Evolutionary conservation across 164 flowering plant species (phyloP).

Genomic region (Echeveria elegans): DNA sequence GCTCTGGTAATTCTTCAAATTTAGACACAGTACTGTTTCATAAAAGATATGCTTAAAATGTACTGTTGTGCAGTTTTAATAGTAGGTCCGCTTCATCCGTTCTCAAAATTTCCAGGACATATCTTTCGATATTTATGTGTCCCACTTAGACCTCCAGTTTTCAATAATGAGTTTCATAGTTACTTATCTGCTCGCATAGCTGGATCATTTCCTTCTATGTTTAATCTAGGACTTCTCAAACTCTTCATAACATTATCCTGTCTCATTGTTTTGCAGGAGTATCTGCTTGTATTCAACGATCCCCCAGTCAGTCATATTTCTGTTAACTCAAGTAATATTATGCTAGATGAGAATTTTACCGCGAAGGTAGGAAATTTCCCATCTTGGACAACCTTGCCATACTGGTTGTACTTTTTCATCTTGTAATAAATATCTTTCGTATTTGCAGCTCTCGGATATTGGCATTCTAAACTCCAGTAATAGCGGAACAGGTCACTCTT

Average conservation of each 20-base stretch:
- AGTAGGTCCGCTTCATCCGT: background rate
- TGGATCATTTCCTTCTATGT: background rate
- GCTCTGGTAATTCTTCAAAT: slow-evolving; percentile 47
- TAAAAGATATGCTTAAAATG: background rate
- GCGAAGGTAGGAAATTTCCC: background rate
- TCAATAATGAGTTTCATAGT: background rate
- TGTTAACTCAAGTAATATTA: slow-evolving; percentile 19
- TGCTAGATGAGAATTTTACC: slow-evolving; percentile 10
- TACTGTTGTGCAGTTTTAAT: background rate
- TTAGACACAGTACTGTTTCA: background rate
- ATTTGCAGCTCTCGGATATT: slow-evolving; percentile 8
- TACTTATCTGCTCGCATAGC: background rate
- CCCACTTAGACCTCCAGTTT: background rate
- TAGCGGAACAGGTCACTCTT: slow-evolving; percentile 1
- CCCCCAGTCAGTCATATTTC: slow-evolving; percentile 57
- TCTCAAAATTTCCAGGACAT: background rate
- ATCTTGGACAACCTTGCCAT: background rate
- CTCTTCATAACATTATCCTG: background rate
- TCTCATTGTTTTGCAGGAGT: slow-evolving; percentile 47
- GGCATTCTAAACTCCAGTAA: background rate
- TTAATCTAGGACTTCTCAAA: background rate
- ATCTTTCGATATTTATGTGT: background rate
- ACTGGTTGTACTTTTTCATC: background rate
- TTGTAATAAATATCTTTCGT: background rate
- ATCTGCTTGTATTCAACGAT: slow-evolving; percentile 59